phyloP scores from a whole-genome alignment of 225 moss, liverwort and hornwort genomes.

The Bryoerythrophyllum caledonicum region DNA sequence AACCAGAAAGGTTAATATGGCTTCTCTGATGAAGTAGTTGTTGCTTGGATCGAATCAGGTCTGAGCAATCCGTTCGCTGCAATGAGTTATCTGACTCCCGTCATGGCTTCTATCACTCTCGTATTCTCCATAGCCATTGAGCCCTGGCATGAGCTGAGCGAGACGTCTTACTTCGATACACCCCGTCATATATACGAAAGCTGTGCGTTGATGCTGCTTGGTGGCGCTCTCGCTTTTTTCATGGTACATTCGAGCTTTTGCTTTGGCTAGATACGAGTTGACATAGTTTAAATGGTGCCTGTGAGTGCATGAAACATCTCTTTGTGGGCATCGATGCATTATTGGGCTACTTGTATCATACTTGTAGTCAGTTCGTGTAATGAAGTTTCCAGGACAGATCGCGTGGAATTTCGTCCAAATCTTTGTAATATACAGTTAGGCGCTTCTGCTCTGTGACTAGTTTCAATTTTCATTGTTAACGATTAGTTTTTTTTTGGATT shows the following conservation, averaged over 20 bases:
- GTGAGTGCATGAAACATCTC: not conserved
- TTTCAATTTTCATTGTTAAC: constrained; percentile 14
- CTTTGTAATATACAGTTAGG: not conserved
- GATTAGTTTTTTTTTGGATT: constrained; percentile 6
- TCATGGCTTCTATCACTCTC: constrained; percentile 83
- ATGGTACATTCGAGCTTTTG: constrained; percentile 60
- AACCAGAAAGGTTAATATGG: not conserved
- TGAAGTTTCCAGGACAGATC: not conserved
- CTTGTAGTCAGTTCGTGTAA: constrained; percentile 16
- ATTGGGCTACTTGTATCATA: not conserved
- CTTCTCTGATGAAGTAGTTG: constrained; percentile 9
- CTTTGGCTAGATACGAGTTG: constrained; percentile 11
- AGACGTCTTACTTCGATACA: constrained; percentile 75
- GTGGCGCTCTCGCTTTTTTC: constrained; percentile 93
- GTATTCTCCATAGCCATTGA: constrained; percentile 72
- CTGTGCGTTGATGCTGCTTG: constrained; percentile 89
- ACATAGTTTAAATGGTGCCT: constrained; percentile 9
- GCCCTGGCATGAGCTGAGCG: constrained; percentile 69
- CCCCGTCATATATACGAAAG: constrained; percentile 69
- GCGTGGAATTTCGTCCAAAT: not conserved
- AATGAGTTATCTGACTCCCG: constrained; percentile 92
- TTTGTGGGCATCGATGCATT: not conserved
- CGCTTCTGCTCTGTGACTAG: constrained; percentile 4
- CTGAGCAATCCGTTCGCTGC: constrained; percentile 94
- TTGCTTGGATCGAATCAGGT: constrained; percentile 58